A percentile compares a stretch with the other conserved stretches of the same genome.
phyloP scores from a whole-genome alignment of 805 yeast genomes.

The Wickerhamiella siamensis region DNA sequence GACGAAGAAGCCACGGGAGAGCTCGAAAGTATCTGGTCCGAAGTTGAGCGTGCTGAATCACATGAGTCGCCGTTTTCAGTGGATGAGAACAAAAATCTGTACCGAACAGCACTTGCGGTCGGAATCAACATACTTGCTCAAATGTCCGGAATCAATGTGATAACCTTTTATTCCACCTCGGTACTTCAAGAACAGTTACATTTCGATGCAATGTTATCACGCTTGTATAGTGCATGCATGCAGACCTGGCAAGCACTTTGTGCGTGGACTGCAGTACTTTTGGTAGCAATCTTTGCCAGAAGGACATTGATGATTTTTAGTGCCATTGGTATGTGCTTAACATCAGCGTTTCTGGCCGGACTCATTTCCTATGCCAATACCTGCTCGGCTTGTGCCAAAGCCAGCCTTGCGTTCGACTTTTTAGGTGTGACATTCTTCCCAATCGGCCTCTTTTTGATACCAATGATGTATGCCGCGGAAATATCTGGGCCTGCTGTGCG shows the following conservation, averaged over 20 bases:
- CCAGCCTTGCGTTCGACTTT: slow-evolving; percentile 35
- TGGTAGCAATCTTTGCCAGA: slow-evolving; percentile 41
- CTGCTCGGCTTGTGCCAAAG: slow-evolving; percentile 20
- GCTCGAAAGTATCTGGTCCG: slow-evolving; percentile 12
- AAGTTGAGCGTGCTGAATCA: too few species aligned
- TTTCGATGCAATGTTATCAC: slow-evolving; percentile 29
- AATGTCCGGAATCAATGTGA: slow-evolving; percentile 40
- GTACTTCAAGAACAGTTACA: slow-evolving; percentile 36
- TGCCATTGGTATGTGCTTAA: slow-evolving; percentile 30
- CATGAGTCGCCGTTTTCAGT: slow-evolving; percentile 9
- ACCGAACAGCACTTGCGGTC: slow-evolving; percentile 32
- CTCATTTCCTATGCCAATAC: slow-evolving; percentile 22
- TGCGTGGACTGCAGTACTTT: slow-evolving; percentile 37
- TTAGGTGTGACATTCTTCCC: slow-evolving; percentile 36
- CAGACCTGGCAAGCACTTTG: slow-evolving; percentile 29
- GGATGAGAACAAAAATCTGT: slow-evolving; percentile 27
- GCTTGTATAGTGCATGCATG: slow-evolving; percentile 31
- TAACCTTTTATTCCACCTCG: slow-evolving; percentile 44
- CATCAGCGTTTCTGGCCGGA: slow-evolving; percentile 28
- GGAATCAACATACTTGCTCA: slow-evolving; percentile 14
- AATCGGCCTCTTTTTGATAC: slow-evolving; percentile 29
- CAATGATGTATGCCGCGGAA: slow-evolving; percentile 38
- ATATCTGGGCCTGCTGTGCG: slow-evolving; percentile 39
- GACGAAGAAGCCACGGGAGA: slow-evolving; percentile 9
- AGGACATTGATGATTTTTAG: slow-evolving; percentile 23